Conservation (phyloP, 805 yeast genomes). For the Starmerella stigmatis region DNA sequence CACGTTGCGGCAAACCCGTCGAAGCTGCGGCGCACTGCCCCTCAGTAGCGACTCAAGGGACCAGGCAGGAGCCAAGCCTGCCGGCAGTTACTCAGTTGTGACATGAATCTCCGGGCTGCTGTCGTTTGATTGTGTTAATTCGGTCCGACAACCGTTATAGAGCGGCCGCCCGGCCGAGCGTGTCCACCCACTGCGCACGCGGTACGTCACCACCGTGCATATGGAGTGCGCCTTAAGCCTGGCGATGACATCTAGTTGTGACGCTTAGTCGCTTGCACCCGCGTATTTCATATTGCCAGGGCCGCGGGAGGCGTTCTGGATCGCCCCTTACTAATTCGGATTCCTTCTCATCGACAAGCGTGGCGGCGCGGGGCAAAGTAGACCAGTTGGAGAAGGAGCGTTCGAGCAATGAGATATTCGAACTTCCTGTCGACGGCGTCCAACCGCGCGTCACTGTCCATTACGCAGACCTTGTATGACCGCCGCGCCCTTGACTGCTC, state of each 20-base stretch:
- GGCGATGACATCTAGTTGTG: constrained; percentile 2
- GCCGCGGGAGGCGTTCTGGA: constrained; percentile 6
- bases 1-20: neutral
- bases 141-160: too few relatives aligned
- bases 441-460: constrained; percentile 86
- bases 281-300: neutral
- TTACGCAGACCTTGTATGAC: constrained; percentile 81
- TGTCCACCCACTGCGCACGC: neutral
- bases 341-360: constrained; percentile 4
- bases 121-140: too few relatives aligned
- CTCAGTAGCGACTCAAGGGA: neutral
- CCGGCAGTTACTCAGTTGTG: too few relatives aligned
- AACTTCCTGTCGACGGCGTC: constrained; percentile 67
- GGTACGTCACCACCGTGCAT: constrained; percentile 2
- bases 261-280: neutral
- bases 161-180: neutral
- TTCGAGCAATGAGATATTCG: constrained; percentile 65
- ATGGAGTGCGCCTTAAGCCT: neutral
- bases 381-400: neutral
- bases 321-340: neutral
- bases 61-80: too few relatives aligned
- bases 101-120: too few relatives aligned
- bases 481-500: constrained; percentile 87
- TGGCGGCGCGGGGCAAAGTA: constrained; percentile 6
- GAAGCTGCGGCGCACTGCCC: neutral